Evolutionary conservation across 805 yeast genomes (phyloP), one percentile per base, ranked within the genome.

Genomic region (Kazachstania taianensis): DNA sequence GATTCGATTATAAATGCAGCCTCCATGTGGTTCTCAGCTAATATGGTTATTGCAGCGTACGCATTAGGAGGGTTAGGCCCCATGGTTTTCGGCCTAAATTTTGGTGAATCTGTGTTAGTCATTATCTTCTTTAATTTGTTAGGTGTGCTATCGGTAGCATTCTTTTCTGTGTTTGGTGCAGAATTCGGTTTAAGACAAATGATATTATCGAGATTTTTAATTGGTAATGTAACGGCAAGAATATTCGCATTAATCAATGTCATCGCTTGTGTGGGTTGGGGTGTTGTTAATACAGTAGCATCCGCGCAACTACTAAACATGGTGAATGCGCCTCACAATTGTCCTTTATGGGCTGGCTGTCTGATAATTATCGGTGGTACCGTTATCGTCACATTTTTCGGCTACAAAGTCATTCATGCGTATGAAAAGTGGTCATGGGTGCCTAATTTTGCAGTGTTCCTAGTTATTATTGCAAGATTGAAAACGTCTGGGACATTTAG

Each of bases 331-430:
- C 42, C 43, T 3, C 65, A 61, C 42, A 48, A 66, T 42, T 65
- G 81, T 44, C 96, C 96, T 25, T 81, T 87, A 22, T 82, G 94
- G 89, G 96, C 85, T 28, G 95, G 89, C 23, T 79, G 92, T 59
- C 51, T 86, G 38, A 72, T 86, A 37, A 65, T 87, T 48, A 70
- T 81, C 22, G 36, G 75, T 24, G 66, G 72, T 45, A 83, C 94
- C 33, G 72, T 81, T 43, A 7, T 79, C 24, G 78, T 86, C 28
- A 73, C 94, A 14, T 70, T 85, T 53, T 81, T 85, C 45, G 96
- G 96, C 43, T 85, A 86, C 68, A 72, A 72, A 44, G 75, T 76
- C 38, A 83, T 86, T 42, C 96, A 86, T 55, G 38, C 65, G 7
- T 86, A 81, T 57, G 95, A 85, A 64, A 79, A 77, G 55, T 82